Conservation (phyloP, 306 rosid species). For the Cucurbita argyrosperma region DNA sequence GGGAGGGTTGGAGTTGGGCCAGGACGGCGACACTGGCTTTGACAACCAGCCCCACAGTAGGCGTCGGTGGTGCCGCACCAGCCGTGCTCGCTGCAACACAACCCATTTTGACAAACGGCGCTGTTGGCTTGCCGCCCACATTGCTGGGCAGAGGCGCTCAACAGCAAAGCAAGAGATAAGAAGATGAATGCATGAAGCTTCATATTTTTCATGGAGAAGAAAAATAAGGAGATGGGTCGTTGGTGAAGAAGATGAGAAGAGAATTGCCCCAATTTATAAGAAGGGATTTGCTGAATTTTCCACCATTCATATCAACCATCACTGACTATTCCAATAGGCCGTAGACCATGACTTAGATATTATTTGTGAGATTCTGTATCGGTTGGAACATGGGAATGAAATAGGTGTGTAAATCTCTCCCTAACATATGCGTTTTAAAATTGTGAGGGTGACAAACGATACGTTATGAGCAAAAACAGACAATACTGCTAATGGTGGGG, state of each 20-base stretch:
- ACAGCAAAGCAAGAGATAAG: neutral
- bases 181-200: neutral
- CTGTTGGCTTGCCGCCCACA: neutral
- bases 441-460: no score
- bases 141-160: neutral
- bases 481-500: no score
- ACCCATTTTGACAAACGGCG: neutral
- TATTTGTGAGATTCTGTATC: no score
- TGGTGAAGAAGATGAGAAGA: neutral
- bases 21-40: conserved; percentile 19
- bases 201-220: neutral
- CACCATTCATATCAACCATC: neutral
- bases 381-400: no score
- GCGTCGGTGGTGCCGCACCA: neutral
- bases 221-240: neutral
- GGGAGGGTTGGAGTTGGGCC: neutral
- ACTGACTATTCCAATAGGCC: no score
- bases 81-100: neutral
- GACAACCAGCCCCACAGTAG: conserved; percentile 16
- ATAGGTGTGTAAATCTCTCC: no score
- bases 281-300: neutral
- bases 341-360: no score
- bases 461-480: no score
- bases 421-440: no score
- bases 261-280: neutral